Percentiles rank a stretch among this genome's conserved stretches.
Conservation (phyloP, 352 stramenopile species). For the Phytophthora ramorum region DNA sequence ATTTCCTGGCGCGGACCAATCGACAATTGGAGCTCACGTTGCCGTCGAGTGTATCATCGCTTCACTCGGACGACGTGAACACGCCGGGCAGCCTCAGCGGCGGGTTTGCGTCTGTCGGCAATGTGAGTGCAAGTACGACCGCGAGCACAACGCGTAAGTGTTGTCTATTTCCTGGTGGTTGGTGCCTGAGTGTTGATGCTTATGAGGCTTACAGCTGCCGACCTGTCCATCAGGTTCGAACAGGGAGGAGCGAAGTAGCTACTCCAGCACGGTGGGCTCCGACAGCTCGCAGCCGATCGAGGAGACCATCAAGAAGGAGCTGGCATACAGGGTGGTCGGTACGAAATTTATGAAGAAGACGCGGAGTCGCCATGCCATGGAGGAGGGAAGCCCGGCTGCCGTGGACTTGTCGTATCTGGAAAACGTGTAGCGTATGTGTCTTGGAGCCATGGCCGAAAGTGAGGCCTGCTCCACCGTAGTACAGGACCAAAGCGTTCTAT, state of each 20-base stretch:
- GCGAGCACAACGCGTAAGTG: conserved; percentile 18
- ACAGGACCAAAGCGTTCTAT: not conserved
- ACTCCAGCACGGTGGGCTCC: conserved; percentile 35
- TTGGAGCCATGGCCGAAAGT: not conserved
- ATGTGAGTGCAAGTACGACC: conserved; percentile 13
- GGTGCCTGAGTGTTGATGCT: conserved; percentile 7
- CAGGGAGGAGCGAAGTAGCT: conserved; percentile 28
- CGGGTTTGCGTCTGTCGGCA: conserved; percentile 19
- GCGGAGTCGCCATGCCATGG: conserved; percentile 14
- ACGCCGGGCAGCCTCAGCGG: conserved; percentile 20
- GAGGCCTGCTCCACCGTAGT: conserved; percentile 2
- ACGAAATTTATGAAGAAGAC: conserved; percentile 18
- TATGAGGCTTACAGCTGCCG: conserved; percentile 24
- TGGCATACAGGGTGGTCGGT: conserved; percentile 3
- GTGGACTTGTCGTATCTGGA: conserved; percentile 44
- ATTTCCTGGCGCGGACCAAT: conserved; percentile 36
- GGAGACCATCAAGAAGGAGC: conserved; percentile 23
- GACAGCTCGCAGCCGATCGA: conserved; percentile 32
- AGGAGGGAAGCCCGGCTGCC: not conserved
- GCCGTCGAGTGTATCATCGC: conserved; percentile 30
- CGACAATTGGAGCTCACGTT: conserved; percentile 36
- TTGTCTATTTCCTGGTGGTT: not conserved
- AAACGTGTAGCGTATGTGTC: conserved; percentile 14
- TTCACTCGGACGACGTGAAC: conserved; percentile 23
- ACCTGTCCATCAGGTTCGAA: conserved; percentile 22